phyloP scores from a whole-genome alignment of 371 early-diverging fungal genomes.

The Blakeslea trispora region DNA sequence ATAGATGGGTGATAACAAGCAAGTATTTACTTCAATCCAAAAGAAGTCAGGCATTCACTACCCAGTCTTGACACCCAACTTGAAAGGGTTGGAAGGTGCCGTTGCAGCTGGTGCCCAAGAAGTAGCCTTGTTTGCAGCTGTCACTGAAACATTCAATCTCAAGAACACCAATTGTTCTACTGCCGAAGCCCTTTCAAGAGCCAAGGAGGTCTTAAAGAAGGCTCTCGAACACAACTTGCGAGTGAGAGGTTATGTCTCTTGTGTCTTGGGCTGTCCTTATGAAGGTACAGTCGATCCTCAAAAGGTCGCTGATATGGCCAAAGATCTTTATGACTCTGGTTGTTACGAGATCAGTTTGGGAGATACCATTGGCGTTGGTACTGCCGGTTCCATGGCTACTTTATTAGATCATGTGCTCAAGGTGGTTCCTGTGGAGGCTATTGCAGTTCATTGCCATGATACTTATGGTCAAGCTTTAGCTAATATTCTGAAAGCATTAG shows the following conservation, averaged over 20 bases:
- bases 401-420: slow-evolving; percentile 76
- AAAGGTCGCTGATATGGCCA: slow-evolving; percentile 76
- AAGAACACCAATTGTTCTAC: slow-evolving; percentile 95
- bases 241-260: slow-evolving; percentile 91
- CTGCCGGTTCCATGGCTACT: slow-evolving; percentile 72
- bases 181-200: slow-evolving; percentile 76
- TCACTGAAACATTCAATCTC: slow-evolving; percentile 84
- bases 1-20: slow-evolving; percentile 87
- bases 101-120: slow-evolving; percentile 79
- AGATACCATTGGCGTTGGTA: slow-evolving; percentile 96
- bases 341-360: slow-evolving; percentile 97
- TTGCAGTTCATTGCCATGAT: slow-evolving; percentile 97
- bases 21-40: slow-evolving; percentile 74
- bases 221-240: slow-evolving; percentile 73
- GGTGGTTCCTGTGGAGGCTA: slow-evolving; percentile 71
- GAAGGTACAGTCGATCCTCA: slow-evolving; percentile 77
- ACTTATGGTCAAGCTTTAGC: slow-evolving; percentile 98
- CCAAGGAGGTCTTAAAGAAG: slow-evolving; percentile 66
- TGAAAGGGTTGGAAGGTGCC: slow-evolving; percentile 85
- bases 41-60: slow-evolving; percentile 71
- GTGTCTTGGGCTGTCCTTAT: slow-evolving; percentile 95
- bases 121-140: slow-evolving; percentile 93
- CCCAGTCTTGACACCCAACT: slow-evolving; percentile 92
- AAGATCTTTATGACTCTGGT: slow-evolving; percentile 82
- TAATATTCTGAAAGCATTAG: slow-evolving; percentile 85